Evolutionary conservation across 2,329 filamentous ascomycete species (phyloP), one percentile per base, ranked within the genome.

Genomic region (Paraconiothyrium sp.): DNA sequence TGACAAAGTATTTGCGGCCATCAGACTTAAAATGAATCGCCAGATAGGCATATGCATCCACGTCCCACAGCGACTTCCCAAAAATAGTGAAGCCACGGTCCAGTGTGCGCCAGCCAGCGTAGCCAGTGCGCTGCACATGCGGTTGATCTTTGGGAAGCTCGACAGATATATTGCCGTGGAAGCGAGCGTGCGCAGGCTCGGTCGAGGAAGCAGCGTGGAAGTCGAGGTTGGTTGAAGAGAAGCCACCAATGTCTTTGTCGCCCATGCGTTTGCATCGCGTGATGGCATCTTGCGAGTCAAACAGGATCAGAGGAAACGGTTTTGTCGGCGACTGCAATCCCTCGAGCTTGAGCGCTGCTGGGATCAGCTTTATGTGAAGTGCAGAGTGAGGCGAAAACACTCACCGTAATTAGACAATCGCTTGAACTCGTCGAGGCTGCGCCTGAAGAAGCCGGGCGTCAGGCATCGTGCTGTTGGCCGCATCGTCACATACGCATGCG

Each of bases 1-100:
- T 99, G 72, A 99, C 88, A 60, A 97, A 92, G 82, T 98, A 99
- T 72, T 92, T 91, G 61, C 95, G 86, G 16, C 93, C 94, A 75
- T 98, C 95, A 3, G 92, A 94, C 78, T 93, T 95, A 70, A 99
- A 85, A 14, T 94, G 90, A 73, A 99, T 80, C 0, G 93, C 94
- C 10, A 99, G 89, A 79, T 93, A 97, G 13, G 86, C 83, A 80
- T 97, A 98, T 2, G 92, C 89, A 72, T 97, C 94, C 56, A 97
- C 90, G 75, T 98, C 90, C 92, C 93, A 97, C 24, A 93, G 82
- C 37, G 91, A 84, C 59, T 89, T 90, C 44, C 95, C 95, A 73
- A 98, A 97, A n/a, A 97, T 78, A 22, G 92, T 96, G 9, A 88
- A 81, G 4, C 85, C 86, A 51, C 89, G 87, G 73, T 97, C 93